Base-by-base conservation (phyloP, 2,329 filamentous ascomycete species). In the Sporothrix brasiliensis region DNA sequence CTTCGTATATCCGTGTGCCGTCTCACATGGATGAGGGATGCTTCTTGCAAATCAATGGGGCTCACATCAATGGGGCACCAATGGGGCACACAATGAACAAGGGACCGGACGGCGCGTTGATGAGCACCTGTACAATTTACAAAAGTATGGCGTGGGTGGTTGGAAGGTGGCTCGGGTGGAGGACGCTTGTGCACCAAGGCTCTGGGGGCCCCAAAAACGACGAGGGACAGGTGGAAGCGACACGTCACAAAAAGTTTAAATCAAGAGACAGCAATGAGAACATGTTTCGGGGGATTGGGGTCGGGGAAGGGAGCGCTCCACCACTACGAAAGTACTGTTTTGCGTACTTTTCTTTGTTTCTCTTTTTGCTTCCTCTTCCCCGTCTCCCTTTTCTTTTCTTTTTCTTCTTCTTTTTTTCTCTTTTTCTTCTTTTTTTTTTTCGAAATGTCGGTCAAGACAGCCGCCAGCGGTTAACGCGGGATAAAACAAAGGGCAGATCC, bases 361-460 rank as follows among this genome's bases (percentile, higher is more conserved):
- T 44, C 4, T 4, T 34, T 7, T 7, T 34, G 24, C 24, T 24
- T 24, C 24, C 24, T 24, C 24, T 1, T 24, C 24, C 24, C 24
- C 24, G 24, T 24, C 24, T 24, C 2, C 24, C 24, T 24, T 9
- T n/a, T 10, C 10, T 3, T 21, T 44, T 60, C 4, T 34, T 30
- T 30, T 34, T 7, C 1, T 34, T 34, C n/a, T 24, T 2, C 34
- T 44, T 14, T 21, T 4, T 21, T 61, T 41, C 30, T 44, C 4
- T 4, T 34, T 7, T 7, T 34, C 24, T 24, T 24, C 24, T 4
- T 34, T 30, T 30, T 34, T 7, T 7, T 34, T 34, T 34, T 34
- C 34, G 56, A 63, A 63, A 47, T 47, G 58, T 63, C 58, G 58
- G 58, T 63, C 39, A 47, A 27, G 58, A 27, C 47, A 24, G 56